Percentiles rank a stretch among this genome's conserved stretches.
phyloP scores from a whole-genome alignment of 2,329 filamentous ascomycete genomes.

The Monilinia polystroma region DNA sequence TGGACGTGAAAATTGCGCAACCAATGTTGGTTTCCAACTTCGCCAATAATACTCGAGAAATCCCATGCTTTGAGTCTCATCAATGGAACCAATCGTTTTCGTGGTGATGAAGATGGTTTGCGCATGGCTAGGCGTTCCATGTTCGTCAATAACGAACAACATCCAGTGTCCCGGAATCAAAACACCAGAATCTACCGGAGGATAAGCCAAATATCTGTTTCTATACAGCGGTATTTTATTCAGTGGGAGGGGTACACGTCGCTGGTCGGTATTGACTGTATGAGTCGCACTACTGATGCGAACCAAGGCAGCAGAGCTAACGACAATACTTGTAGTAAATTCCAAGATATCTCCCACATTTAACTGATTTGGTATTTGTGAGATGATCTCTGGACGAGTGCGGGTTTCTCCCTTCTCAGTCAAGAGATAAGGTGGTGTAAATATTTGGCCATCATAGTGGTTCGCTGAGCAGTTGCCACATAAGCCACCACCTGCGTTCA shows the following conservation, averaged over 20 bases:
- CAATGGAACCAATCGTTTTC: neutral
- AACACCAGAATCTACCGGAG: neutral
- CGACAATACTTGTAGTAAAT: neutral
- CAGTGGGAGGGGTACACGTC: neutral
- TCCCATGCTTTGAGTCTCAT: neutral
- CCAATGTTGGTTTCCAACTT: slow-evolving; percentile 6
- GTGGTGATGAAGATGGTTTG: neutral
- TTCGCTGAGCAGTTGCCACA: slow-evolving; percentile 13
- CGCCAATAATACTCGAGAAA: slow-evolving; percentile 7
- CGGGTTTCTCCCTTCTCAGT: neutral
- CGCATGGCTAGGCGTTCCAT: slow-evolving; percentile 2
- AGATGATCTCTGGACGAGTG: neutral
- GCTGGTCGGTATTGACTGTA: slow-evolving; percentile 13
- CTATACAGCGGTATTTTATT: fast-evolving
- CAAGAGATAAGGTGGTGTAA: slow-evolving; percentile 13
- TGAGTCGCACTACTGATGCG: slow-evolving; percentile 10
- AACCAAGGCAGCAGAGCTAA: slow-evolving; percentile 2
- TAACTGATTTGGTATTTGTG: neutral
- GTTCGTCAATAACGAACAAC: slow-evolving; percentile 16
- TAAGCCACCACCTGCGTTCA: slow-evolving; percentile 11
- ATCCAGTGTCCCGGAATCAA: slow-evolving; percentile 15
- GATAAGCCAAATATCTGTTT: neutral
- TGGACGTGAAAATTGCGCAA: neutral
- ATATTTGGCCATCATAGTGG: slow-evolving; percentile 11
- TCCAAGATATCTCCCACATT: neutral